A percentile compares a stretch with the other conserved stretches of the same genome.
Conservation (phyloP, 2,329 filamentous ascomycete species). For the Colletotrichum spaethianum region DNA sequence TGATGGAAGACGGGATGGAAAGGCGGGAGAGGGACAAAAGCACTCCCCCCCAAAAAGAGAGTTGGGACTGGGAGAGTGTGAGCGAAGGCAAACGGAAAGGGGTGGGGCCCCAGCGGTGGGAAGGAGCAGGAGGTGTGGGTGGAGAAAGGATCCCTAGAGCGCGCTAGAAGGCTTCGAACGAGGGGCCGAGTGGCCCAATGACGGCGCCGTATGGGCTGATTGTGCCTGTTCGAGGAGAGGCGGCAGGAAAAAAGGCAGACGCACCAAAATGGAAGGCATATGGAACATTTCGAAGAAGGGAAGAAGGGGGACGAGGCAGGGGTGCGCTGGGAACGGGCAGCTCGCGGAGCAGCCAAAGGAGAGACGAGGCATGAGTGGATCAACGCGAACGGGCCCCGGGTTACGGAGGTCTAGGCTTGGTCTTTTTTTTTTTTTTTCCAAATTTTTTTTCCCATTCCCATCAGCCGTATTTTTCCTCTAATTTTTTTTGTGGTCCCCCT, state of each 20-base stretch:
- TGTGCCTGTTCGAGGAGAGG: constrained; percentile 8
- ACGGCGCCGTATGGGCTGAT: neutral
- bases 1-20: constrained; percentile 21
- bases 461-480: neutral
- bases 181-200: constrained; percentile 18
- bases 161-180: constrained; percentile 39
- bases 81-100: constrained; percentile 3
- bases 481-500: neutral
- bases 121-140: constrained; percentile 18
- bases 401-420: constrained; percentile 22
- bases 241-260: neutral
- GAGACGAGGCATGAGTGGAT: neutral
- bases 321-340: neutral
- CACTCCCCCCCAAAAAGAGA: no score
- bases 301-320: neutral
- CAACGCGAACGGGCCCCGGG: neutral
- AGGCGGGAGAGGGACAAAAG: neutral
- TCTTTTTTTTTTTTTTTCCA: neutral
- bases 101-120: constrained; percentile 4
- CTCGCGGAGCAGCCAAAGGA: neutral
- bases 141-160: constrained; percentile 11
- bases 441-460: neutral
- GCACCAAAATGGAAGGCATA: constrained; percentile 24
- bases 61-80: neutral
- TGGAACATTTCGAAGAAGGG: constrained; percentile 33